phyloP scores from a whole-genome alignment of 202 grass and related monocot species.

The Setaria italica region DNA sequence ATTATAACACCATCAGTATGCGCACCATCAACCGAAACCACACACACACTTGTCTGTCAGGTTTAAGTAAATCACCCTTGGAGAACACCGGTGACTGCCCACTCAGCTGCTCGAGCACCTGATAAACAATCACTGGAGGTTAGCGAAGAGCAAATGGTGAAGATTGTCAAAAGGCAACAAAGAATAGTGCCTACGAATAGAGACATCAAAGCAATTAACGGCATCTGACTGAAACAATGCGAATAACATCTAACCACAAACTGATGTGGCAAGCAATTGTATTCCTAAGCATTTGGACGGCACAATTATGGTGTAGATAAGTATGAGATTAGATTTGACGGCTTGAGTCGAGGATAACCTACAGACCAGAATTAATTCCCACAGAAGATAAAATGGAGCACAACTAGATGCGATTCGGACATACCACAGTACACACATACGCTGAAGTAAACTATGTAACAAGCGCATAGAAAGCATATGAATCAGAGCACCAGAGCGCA shows the following conservation, averaged over 20 bases:
- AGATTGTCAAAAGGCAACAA: neutral
- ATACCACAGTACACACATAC: neutral
- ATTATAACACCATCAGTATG: neutral
- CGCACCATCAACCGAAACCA: neutral
- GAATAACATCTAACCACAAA: neutral
- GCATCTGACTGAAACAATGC: neutral
- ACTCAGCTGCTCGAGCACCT: constrained; percentile 77
- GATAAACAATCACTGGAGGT: neutral
- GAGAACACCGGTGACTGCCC: constrained; percentile 72
- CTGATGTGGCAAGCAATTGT: neutral
- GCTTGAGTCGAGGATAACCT: neutral
- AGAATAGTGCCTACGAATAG: neutral
- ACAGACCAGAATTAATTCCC: neutral
- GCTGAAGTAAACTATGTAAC: neutral
- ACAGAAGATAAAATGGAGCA: neutral
- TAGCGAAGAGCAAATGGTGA: neutral
- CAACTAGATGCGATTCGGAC: neutral
- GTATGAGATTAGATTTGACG: neutral
- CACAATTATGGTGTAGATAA: neutral
- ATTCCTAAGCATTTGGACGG: neutral
- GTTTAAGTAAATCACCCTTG: constrained; percentile 49
- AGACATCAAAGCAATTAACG: neutral
- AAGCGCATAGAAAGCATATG: neutral
- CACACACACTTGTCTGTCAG: neutral
- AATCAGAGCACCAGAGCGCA: neutral